These are phyloP conservation scores for Botrytis fabae DNA, from an alignment of 2,329 filamentous ascomycete species.

Conservation along the genomic window DNA sequence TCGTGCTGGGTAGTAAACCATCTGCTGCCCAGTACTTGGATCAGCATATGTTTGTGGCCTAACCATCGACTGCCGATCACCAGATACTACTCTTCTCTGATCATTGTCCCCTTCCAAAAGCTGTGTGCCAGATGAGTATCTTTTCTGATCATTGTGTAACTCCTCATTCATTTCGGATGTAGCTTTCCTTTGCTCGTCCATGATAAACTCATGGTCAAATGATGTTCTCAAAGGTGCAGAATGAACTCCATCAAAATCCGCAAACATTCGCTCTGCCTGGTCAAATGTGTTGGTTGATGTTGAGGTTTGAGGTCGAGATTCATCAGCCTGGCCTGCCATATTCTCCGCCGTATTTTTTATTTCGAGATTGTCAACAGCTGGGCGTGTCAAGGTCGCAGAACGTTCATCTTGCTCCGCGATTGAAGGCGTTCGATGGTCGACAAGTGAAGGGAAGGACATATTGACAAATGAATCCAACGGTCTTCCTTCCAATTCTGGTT, in stretches of 20 bases:
- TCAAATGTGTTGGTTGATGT: conserved; percentile 54
- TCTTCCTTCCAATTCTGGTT: conserved; percentile 41
- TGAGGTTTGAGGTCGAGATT: conserved; percentile 32
- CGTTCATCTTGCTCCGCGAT: conserved; percentile 38
- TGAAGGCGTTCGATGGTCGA: conserved; percentile 29
- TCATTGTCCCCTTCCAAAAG: conserved; percentile 21
- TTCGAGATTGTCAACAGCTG: conserved; percentile 30
- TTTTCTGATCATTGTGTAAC: neutral
- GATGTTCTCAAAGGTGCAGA: conserved; percentile 45
- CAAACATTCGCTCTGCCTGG: conserved; percentile 67
- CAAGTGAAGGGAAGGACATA: conserved; percentile 30
- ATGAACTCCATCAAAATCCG: conserved; percentile 80
- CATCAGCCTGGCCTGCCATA: conserved; percentile 25
- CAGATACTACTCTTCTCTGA: conserved; percentile 26
- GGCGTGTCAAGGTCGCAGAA: conserved; percentile 33
- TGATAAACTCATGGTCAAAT: conserved; percentile 16
- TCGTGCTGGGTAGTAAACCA: conserved; percentile 94
- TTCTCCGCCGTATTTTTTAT: conserved; percentile 23
- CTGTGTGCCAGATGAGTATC: conserved; percentile 25
- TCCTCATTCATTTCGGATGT: neutral
- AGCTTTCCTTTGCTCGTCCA: neutral
- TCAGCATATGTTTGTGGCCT: conserved; percentile 60
- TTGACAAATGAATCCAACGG: conserved; percentile 41
- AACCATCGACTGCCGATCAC: conserved; percentile 34
- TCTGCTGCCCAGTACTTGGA: conserved; percentile 68